phyloP scores from a whole-genome alignment of 805 yeast species.

The Starmerella khaoyaiensis region DNA sequence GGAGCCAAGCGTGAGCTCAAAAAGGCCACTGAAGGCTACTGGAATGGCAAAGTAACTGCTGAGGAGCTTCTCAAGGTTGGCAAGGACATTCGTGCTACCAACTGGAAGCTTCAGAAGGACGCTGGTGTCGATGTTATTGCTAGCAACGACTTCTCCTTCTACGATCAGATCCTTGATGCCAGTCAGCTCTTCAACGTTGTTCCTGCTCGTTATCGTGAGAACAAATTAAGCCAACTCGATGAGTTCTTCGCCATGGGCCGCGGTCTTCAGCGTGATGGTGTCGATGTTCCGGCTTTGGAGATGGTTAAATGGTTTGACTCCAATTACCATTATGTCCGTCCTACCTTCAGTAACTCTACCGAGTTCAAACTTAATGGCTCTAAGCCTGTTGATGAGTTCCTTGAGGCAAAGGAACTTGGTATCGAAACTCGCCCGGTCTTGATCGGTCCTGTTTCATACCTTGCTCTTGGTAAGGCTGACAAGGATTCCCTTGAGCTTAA shows the following conservation, averaged over 20 bases:
- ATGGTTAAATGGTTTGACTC: conserved; percentile 99
- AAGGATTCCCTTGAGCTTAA: conserved; percentile 91
- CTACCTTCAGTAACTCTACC: conserved; percentile 92
- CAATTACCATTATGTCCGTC: conserved; percentile 99
- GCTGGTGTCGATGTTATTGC: conserved; percentile 97
- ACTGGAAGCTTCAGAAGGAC: conserved; percentile 95
- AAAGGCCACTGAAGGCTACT: conserved; percentile 97
- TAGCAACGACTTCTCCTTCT: conserved; percentile 95
- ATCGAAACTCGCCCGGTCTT: conserved; percentile 95
- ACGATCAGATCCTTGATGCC: conserved; percentile 92
- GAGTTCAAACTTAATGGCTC: conserved; percentile 90
- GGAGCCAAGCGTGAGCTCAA: conserved; percentile 99
- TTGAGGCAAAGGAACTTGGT: conserved; percentile 95
- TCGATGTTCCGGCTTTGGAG: conserved; percentile 94
- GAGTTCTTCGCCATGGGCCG: conserved; percentile 98
- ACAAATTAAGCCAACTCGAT: conserved; percentile 76
- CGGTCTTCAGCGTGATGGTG: conserved; percentile 96
- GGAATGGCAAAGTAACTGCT: conserved; percentile 82
- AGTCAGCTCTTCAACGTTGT: conserved; percentile 87
- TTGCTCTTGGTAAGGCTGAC: conserved; percentile 94
- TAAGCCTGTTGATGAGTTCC: conserved; percentile 94
- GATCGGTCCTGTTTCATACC: conserved; percentile 92
- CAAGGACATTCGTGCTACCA: conserved; percentile 84
- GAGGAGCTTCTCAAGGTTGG: conserved; percentile 87
- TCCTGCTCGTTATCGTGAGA: conserved; percentile 94